Conservation (phyloP, 768 basidiomycete species). For the Phylloporus sp. region DNA sequence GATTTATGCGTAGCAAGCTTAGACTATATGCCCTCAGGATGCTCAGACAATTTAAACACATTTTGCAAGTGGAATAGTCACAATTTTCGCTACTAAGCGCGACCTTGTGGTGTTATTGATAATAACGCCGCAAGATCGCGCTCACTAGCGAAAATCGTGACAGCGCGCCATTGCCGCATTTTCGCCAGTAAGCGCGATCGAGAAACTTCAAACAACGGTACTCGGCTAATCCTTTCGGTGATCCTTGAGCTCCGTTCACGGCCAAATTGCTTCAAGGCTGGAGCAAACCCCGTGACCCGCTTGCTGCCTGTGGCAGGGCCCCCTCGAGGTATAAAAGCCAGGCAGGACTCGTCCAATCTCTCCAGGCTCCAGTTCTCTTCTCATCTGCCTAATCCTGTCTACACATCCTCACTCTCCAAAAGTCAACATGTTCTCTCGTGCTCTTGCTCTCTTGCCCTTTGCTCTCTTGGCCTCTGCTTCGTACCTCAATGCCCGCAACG, state of each 20-base stretch:
- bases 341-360: not conserved
- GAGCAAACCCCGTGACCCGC: not conserved
- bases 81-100: too few species aligned
- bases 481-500: not conserved
- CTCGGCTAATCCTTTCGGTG: not conserved
- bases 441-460: conserved; percentile 14
- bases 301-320: not conserved
- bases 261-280: not conserved
- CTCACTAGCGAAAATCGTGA: too few species aligned
- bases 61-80: too few species aligned
- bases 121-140: too few species aligned
- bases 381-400: not conserved
- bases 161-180: too few species aligned
- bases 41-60: too few species aligned
- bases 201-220: too few species aligned
- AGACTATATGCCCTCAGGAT: too few species aligned
- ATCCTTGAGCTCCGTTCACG: not conserved
- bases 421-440: conserved; percentile 13
- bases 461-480: conserved; percentile 12
- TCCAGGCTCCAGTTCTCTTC: not conserved
- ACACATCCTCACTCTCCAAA: not conserved
- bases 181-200: too few species aligned
- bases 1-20: too few species aligned
- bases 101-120: too few species aligned
- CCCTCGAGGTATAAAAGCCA: not conserved